Percentiles rank a stretch among this genome's conserved stretches.
Conservation (phyloP, 345 rosid genomes). For the Carallia pectinifolia region DNA sequence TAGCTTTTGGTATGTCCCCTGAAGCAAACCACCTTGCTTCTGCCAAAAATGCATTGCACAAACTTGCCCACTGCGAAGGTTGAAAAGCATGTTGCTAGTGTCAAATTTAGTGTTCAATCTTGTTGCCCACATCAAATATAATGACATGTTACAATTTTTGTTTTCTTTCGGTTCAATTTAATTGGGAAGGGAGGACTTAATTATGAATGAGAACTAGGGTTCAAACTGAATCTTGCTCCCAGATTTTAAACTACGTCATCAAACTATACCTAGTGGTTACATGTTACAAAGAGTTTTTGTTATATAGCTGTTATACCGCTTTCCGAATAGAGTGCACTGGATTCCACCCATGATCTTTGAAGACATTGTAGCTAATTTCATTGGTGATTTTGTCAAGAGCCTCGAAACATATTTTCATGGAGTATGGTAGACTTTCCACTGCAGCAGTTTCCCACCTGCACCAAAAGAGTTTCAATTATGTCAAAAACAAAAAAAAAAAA, state of each 20-base stretch:
- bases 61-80: constrained; percentile 44
- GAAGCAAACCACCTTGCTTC: constrained; percentile 61
- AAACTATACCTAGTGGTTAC: too few species aligned
- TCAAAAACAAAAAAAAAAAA: too few species aligned
- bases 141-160: too few species aligned
- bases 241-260: too few species aligned
- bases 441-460: constrained; percentile 38
- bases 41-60: constrained; percentile 52
- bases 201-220: too few species aligned
- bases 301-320: constrained; percentile 19
- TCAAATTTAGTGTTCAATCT: neutral
- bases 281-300: too few species aligned
- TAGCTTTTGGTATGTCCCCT: constrained; percentile 29
- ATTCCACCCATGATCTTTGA: constrained; percentile 32
- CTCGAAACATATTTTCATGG: constrained; percentile 38
- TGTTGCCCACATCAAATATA: too few species aligned
- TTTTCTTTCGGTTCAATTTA: too few species aligned
- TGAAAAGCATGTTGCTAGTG: neutral
- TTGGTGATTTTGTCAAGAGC: constrained; percentile 37
- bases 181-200: too few species aligned
- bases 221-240: too few species aligned
- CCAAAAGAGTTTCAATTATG: too few species aligned
- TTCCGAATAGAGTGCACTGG: constrained; percentile 35
- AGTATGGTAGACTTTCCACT: constrained; percentile 25
- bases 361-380: constrained; percentile 36